These are phyloP conservation scores for Fusarium scirpi DNA, from an alignment of 2,329 filamentous ascomycete species.

Conservation along the genomic window DNA sequence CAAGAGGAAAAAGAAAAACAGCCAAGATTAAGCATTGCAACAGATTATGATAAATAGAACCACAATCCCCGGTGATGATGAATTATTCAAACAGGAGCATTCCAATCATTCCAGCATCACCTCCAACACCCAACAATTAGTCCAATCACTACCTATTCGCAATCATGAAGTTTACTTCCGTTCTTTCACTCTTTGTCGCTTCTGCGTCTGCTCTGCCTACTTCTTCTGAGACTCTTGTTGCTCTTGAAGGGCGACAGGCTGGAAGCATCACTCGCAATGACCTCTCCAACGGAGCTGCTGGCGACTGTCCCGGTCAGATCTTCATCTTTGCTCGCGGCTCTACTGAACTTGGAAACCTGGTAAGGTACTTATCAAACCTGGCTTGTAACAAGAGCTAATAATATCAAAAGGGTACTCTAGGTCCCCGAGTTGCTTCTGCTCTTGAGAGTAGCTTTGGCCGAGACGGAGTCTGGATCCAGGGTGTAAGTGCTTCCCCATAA, in stretches of 20 bases:
- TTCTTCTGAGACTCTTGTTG: neutral
- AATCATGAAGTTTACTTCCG: slow-evolving; percentile 31
- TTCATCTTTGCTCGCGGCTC: slow-evolving; percentile 56
- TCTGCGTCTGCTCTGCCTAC: slow-evolving; percentile 21
- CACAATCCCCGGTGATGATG: neutral
- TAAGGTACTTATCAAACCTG: neutral
- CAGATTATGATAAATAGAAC: slow-evolving; percentile 10
- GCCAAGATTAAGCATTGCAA: neutral
- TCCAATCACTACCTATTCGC: neutral
- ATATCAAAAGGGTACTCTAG: slow-evolving; percentile 44
- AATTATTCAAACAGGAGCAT: neutral
- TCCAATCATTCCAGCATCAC: neutral
- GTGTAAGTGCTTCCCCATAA: slow-evolving; percentile 45
- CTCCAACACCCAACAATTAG: neutral
- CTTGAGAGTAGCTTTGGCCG: slow-evolving; percentile 46
- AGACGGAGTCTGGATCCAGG: slow-evolving; percentile 56
- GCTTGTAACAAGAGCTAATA: fast-evolving
- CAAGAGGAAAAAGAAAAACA: fast-evolving
- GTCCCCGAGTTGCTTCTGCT: slow-evolving; percentile 47
- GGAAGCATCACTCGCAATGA: slow-evolving; percentile 43
- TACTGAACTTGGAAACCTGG: slow-evolving; percentile 55
- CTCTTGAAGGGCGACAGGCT: slow-evolving; percentile 31
- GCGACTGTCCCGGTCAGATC: slow-evolving; percentile 52
- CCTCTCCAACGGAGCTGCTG: slow-evolving; percentile 45
- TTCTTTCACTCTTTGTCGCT: slow-evolving; percentile 27